Base-by-base conservation (phyloP, 768 basidiomycete genomes). In the Epithele typhae region DNA sequence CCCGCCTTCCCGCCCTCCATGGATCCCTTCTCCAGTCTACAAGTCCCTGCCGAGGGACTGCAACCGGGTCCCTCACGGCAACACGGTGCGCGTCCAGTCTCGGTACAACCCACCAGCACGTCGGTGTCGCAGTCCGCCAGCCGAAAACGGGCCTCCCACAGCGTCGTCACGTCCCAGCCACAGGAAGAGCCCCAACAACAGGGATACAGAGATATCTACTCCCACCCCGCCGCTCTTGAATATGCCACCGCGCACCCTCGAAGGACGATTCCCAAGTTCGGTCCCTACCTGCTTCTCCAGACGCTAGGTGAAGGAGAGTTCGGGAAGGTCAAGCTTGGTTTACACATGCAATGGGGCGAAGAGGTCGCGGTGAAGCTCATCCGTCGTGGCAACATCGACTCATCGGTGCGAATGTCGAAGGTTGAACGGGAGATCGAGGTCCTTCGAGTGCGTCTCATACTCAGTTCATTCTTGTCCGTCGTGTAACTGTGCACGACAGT, bases 331-430 rank as follows among this genome's bases (percentile, higher is more conserved):
- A 98, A 97, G 65, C 81, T 98, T n/a, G 95, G 95, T 5, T 74
- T 98, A 43, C 95, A 98, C 59, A 76, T 74, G 55, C 82, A 88
- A 55, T 96, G 88, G 83, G 93, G 92, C 24, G 93, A 96, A 65
- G 95, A 97, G 63, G 94, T 95, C n/a, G 95, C 95, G 11, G 93
- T 97, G 59, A 99, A 99, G 72, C 74, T 99, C 48, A 98, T 98
- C 58, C 78, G 93, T 44, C 73, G 93, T 45, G 92, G 92, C 25
- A 97, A 89, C 61, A 82, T 98, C 46, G 94, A 97, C 58, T 87
- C 78, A 46, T 71, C 78, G 12, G 79, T 89, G 5, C 78, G 93
- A 37, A 87, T 95, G 77, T 87, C 84, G 49, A 98, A 99, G 69
- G 93, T 99, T 37, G 90, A 95, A 66, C 77, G 96, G 49, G 96